These are phyloP conservation scores for Venturia effusa DNA, from an alignment of 2,329 filamentous ascomycete species.

Conservation along the genomic window DNA sequence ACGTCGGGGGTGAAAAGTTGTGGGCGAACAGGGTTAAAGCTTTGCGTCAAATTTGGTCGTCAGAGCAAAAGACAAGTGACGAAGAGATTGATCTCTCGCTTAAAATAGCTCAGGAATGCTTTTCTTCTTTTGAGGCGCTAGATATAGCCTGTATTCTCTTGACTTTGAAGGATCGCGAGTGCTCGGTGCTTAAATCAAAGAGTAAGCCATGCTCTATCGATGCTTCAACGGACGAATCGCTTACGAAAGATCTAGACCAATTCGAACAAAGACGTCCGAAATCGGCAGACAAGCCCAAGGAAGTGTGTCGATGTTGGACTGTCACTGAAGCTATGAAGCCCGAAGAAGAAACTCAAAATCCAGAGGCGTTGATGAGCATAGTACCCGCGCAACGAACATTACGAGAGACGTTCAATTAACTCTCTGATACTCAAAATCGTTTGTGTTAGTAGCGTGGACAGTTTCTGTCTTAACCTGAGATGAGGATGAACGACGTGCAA, in stretches of 20 bases:
- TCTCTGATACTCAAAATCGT: too few species aligned
- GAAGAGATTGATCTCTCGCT: not conserved
- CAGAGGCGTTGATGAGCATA: too few species aligned
- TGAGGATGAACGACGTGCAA: too few species aligned
- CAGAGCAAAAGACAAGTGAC: not conserved
- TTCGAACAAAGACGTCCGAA: not conserved
- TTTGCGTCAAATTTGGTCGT: not conserved
- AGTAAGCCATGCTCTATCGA: not conserved
- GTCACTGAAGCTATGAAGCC: not conserved
- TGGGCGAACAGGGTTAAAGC: not conserved
- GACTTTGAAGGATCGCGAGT: not conserved
- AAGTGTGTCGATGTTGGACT: not conserved
- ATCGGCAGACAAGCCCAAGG: not conserved
- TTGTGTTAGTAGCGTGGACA: too few species aligned
- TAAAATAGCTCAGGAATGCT: not conserved
- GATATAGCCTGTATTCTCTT: not conserved
- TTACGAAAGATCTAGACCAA: not conserved
- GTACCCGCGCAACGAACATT: not conserved
- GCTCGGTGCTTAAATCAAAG: not conserved
- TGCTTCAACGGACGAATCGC: not conserved
- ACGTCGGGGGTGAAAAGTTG: not conserved
- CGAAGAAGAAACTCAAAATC: not conserved
- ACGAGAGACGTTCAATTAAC: not conserved
- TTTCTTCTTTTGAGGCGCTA: not conserved
- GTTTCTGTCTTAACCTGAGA: too few species aligned